Base-by-base conservation (phyloP, 2,329 filamentous ascomycete species). In the Talaromyces pinophilus region DNA sequence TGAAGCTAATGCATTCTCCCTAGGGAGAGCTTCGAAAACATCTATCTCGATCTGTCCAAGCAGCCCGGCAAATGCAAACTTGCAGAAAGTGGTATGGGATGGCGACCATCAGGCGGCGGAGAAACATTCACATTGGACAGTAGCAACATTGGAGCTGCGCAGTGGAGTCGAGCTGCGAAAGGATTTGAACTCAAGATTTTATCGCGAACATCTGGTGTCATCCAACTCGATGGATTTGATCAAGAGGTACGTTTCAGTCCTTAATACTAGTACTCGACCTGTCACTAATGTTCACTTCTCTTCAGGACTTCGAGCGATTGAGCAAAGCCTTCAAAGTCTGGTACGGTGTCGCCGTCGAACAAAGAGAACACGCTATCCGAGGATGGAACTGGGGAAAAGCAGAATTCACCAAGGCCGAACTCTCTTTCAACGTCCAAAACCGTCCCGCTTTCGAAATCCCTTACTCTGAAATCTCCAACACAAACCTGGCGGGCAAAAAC, bases 311-410 rank as follows among this genome's bases (percentile, higher is more conserved):
- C 72, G 95, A 99, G 71, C 92, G 95, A 64, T 83, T 97, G 15
- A 86, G 84, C 81, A 97, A 97, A 78, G 88, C 95, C 71, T 97
- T 99, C 86, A 98, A 97, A 83, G 92, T 94, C 75, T 98, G 94
- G 92, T 99, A 98, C 81, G 95, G 92, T 81, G 90, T 95, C 74
- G 93, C 89, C 73, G 86, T 99, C 67, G 93, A 98, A 78, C 92
- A 88, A 78, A 92, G 92, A 79, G 95, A 99, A 80, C 95, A 98
- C 79, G 93, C 95, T 28, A 83, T 99, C 67, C 89, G 95, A 72
- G 95, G 95, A 65, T 99, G 95, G 95, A 99, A 99, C 79, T 99
- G 95, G 96, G 95, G 95, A 74, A 99, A 98, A 81, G 92, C 92
- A 70, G 95, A 99, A 74, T 97, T 99, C 77, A 90, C 91, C 68